Base-by-base conservation (phyloP, 139 green algal species). In the Axilococcus clingmanii region DNA sequence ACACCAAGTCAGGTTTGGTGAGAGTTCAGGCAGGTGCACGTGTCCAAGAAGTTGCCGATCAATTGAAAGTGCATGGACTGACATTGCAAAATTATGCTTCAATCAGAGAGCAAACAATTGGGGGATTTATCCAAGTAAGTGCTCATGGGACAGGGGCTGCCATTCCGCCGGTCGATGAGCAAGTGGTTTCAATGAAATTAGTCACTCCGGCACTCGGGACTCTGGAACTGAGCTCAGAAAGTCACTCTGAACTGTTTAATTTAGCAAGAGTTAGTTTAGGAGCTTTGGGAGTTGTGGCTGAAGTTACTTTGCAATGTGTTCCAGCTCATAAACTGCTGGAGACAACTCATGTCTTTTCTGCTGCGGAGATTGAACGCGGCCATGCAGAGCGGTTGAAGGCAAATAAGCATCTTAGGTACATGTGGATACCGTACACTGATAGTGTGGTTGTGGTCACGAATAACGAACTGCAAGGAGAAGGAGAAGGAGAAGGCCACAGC, bases 341-440 rank as follows among this genome's bases (percentile, higher is more conserved):
- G 67, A 59, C 78, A 28, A 97, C 87, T 17, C 90, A 77, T 55
- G 77, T 83, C 1, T 54, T 74, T 14, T 72, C 52, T 7, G 32
- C 32, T 2, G 34, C 7, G 4, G 64, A 93, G 32, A 64, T 95
- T 22, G 61, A 68, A 41, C 66, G 63, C 59, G 80, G 85, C 36
- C 89, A 95, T 58, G 57, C 54, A 9, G 59, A 60, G 41, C 61
- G 77, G 83, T 64, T 96, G 11, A 19, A 41, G 12, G 52, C 79
- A 17, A 77, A 94, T 68, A 60, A 77, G 66, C 86, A 95, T 65
- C n/a, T 95, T 28, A 62, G 85, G 0, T 97, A 97, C 79, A 94
- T 97, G 86, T 98, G 91, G 88, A 87, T 98, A 24, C 91, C 91
- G 4, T 81, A 94, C 74, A 96, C 88, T 1, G 82, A 95, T 52